phyloP scores from a whole-genome alignment of 2,329 filamentous ascomycete species.

The Chaetomium sp. region DNA sequence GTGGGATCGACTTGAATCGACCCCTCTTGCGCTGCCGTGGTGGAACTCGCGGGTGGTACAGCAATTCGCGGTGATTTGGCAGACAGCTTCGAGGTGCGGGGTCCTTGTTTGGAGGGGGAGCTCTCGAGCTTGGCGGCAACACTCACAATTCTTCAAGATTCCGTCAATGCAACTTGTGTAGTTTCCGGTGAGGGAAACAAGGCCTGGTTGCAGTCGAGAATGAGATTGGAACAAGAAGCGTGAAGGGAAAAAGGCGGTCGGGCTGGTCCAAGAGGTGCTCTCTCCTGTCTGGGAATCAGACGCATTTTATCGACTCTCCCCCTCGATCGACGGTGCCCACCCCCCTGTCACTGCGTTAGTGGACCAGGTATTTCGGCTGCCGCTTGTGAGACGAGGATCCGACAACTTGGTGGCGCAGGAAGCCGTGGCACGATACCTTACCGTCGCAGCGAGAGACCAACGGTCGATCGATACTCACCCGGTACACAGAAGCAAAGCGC shows the following conservation, averaged over 20 bases:
- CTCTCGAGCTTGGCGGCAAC: slow-evolving; percentile 7
- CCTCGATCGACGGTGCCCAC: slow-evolving; percentile 12
- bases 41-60: slow-evolving; percentile 15
- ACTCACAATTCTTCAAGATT: slow-evolving; percentile 3
- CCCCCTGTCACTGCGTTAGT: slow-evolving; percentile 19
- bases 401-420: neutral
- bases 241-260: slow-evolving; percentile 8
- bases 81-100: slow-evolving; percentile 14
- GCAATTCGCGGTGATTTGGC: slow-evolving; percentile 15
- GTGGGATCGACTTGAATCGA: slow-evolving; percentile 15
- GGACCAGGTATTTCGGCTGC: slow-evolving; percentile 18
- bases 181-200: neutral
- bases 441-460: too few relatives aligned
- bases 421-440: neutral
- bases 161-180: neutral
- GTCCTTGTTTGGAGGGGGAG: slow-evolving; percentile 15
- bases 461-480: too few relatives aligned
- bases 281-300: slow-evolving; percentile 12
- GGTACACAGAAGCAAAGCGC: too few relatives aligned
- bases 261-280: slow-evolving; percentile 6
- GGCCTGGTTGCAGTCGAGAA: neutral
- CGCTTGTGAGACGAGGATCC: slow-evolving; percentile 15
- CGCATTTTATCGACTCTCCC: slow-evolving; percentile 18
- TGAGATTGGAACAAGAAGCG: slow-evolving; percentile 1
- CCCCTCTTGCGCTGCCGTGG: slow-evolving; percentile 13